Percentiles rank a stretch among this genome's conserved stretches.
Evolutionary conservation across 169 alveolate genomes (phyloP).

Genomic region (Plasmodium falciparum): DNA sequence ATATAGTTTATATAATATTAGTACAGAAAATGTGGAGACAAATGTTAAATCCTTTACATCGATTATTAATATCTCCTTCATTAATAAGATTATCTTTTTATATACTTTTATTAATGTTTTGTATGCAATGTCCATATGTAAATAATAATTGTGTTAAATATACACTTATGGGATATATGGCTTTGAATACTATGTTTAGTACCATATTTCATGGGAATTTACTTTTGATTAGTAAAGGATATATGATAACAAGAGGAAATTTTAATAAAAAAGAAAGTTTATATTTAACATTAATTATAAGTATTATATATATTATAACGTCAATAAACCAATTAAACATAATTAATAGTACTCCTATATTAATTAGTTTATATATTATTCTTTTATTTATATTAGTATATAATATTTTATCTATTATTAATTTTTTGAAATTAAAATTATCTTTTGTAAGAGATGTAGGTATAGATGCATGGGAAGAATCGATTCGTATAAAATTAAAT

Average conservation of each 20-base stretch:
- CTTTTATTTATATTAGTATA: slow-evolving; percentile 13
- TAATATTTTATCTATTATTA: slow-evolving; percentile 43
- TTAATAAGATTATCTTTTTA: slow-evolving; percentile 44
- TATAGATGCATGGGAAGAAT: slow-evolving; percentile 55
- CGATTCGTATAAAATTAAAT: slow-evolving; percentile 17
- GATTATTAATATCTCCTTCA: slow-evolving; percentile 61
- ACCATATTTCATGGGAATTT: slow-evolving; percentile 66
- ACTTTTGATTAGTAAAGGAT: slow-evolving; percentile 69
- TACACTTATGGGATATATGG: slow-evolving; percentile 43
- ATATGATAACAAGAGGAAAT: slow-evolving; percentile 70
- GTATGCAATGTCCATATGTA: slow-evolving; percentile 16
- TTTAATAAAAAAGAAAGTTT: slow-evolving; percentile 54
- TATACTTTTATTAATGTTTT: slow-evolving; percentile 44
- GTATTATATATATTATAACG: slow-evolving; percentile 37
- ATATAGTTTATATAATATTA: slow-evolving; percentile 36
- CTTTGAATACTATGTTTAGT: slow-evolving; percentile 65
- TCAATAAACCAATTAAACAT: slow-evolving; percentile 51
- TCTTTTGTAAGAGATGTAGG: slow-evolving; percentile 57
- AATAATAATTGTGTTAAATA: slow-evolving; percentile 41
- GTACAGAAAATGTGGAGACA: slow-evolving; percentile 68
- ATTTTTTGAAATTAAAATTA: slow-evolving; percentile 51
- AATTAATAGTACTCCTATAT: slow-evolving; percentile 1
- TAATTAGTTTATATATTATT: slow-evolving; percentile 22
- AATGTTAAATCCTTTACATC: slow-evolving; percentile 52
- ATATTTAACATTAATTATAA: slow-evolving; percentile 38